phyloP scores from a whole-genome alignment of 495 filamentous ascomycete genomes.

The Bathelium albidoporum region DNA sequence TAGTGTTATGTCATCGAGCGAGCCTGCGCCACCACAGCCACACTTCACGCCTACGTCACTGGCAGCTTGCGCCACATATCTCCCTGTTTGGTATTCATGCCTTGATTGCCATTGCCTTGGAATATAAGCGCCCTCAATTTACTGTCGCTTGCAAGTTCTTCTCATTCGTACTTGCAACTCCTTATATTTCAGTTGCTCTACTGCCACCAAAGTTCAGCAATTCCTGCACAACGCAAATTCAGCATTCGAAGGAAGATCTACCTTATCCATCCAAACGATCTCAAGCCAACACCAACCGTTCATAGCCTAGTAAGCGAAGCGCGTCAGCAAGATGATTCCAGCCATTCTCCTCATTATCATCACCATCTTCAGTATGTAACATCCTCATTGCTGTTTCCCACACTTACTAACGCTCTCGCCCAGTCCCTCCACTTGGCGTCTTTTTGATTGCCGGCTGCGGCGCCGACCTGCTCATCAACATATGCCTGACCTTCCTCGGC shows the following conservation, averaged over 20 bases:
- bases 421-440: constrained; percentile 56
- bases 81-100: neutral
- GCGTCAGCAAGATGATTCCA: constrained; percentile 24
- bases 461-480: constrained; percentile 55
- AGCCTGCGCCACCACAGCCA: neutral
- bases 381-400: neutral
- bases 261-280: neutral
- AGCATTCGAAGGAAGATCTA: neutral
- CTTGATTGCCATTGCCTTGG: neutral
- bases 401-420: neutral
- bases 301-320: neutral
- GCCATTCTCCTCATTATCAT: constrained; percentile 43
- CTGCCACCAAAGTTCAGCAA: neutral
- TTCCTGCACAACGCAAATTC: neutral
- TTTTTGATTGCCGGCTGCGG: constrained; percentile 53
- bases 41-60: neutral
- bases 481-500: constrained; percentile 51
- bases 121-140: neutral
- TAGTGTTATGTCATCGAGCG: neutral
- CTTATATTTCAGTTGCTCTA: neutral
- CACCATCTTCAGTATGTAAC: constrained; percentile 46
- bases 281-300: neutral
- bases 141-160: neutral
- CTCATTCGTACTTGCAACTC: neutral
- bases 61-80: neutral